A percentile compares a stretch with the other conserved stretches of the same genome.
Conservation (phyloP, 192 early-diverging fungal genomes). For the Podila clonocystis region DNA sequence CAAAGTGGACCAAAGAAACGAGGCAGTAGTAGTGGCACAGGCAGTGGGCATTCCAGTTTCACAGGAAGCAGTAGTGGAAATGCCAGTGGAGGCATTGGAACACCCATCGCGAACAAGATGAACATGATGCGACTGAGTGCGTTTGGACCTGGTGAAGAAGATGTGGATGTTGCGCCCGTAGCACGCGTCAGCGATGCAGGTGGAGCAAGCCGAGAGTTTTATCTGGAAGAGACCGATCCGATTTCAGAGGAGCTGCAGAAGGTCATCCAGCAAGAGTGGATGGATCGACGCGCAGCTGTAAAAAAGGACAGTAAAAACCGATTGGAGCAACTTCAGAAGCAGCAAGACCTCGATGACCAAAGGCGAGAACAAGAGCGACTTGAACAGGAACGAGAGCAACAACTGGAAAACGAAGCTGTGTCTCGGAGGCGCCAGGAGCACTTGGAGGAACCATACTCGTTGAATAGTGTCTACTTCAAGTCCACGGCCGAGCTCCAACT, state of each 20-base stretch:
- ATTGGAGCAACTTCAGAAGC: slow-evolving; percentile 21
- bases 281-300: slow-evolving; percentile 31
- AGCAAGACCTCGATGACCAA: slow-evolving; percentile 11
- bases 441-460: slow-evolving; percentile 13
- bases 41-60: slow-evolving; percentile 3
- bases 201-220: slow-evolving; percentile 6
- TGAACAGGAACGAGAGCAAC: neutral
- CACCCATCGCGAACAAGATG: neutral
- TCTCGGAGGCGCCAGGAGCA: neutral
- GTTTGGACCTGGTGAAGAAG: slow-evolving; percentile 26
- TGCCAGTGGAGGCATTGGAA: neutral
- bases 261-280: slow-evolving; percentile 32
- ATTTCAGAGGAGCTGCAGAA: slow-evolving; percentile 14
- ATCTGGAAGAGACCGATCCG: neutral
- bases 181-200: neutral
- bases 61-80: neutral
- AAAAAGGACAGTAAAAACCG: slow-evolving; percentile 32
- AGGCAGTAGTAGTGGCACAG: neutral
- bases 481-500: slow-evolving; percentile 16
- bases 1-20: neutral
- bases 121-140: slow-evolving; percentile 31
- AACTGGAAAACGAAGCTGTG: neutral
- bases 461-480: slow-evolving; percentile 36
- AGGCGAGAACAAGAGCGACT: neutral
- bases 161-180: neutral